These are phyloP conservation scores for Arxiozyma slooffiae DNA, from an alignment of 1,139 yeast genomes.

Conservation along the genomic window DNA sequence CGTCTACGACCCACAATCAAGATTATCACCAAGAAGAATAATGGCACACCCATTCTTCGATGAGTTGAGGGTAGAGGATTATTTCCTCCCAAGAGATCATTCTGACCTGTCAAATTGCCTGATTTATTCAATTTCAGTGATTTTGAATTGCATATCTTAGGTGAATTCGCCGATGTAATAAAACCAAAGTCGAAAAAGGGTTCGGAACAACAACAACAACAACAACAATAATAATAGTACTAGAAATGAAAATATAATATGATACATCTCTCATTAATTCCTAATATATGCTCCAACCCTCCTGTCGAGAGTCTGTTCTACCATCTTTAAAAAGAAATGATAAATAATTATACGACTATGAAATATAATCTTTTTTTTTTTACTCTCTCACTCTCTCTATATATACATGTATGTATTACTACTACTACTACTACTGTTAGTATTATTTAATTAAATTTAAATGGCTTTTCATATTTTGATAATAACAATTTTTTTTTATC, in stretches of 20 bases:
- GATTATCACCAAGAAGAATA: constrained; percentile 58
- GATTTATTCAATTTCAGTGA: constrained; percentile 34
- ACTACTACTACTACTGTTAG: no score
- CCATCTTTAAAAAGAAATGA: no score
- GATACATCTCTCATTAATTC: no score
- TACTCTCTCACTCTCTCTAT: neutral
- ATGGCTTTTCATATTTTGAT: neutral
- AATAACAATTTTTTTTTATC: neutral
- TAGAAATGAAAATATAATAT: no score
- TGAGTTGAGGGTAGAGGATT: constrained; percentile 48
- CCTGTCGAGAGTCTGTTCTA: no score
- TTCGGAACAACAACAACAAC: neutral
- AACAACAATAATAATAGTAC: neutral
- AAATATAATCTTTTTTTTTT: no score
- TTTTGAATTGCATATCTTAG: constrained; percentile 35
- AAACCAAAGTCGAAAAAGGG: constrained; percentile 14
- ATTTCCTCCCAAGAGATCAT: constrained; percentile 49
- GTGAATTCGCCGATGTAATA: constrained; percentile 29
- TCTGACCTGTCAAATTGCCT: constrained; percentile 33
- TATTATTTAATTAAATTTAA: no score
- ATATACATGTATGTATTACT: neutral
- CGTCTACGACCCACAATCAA: constrained; percentile 61
- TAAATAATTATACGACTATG: neutral
- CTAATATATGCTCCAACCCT: no score
- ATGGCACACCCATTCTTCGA: constrained; percentile 65